phyloP scores from a whole-genome alignment of 2,329 filamentous ascomycete genomes.

The Thermomyces lanuginosus region DNA sequence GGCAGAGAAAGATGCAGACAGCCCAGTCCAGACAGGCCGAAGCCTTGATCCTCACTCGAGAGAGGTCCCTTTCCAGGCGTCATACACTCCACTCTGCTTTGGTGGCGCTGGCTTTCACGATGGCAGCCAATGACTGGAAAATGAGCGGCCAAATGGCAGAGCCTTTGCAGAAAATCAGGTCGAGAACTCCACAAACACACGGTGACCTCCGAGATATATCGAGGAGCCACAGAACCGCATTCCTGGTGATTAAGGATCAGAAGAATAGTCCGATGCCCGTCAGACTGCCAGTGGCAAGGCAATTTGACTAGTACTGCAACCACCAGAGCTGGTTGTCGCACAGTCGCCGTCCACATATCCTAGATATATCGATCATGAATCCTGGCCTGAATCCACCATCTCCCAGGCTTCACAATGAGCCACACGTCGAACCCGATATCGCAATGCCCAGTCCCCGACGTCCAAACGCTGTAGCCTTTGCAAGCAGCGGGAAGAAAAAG shows the following conservation, averaged over 20 bases:
- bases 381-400: conserved; percentile 7
- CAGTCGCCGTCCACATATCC: no score
- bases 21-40: conserved; percentile 58
- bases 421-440: conserved; percentile 5
- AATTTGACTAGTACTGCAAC: no score
- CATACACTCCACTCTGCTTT: conserved; percentile 1
- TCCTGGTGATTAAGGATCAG: conserved; percentile 1
- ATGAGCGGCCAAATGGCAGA: conserved; percentile 4
- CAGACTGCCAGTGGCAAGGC: no score
- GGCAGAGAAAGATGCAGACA: conserved; percentile 6
- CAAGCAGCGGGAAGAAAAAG: conserved; percentile 7
- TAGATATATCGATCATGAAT: conserved; percentile 2
- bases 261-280: no score
- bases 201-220: not conserved
- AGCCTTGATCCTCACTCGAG: conserved; percentile 86
- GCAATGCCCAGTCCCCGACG: conserved; percentile 13
- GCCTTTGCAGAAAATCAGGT: conserved; percentile 1
- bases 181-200: not conserved
- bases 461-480: conserved; percentile 12
- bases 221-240: conserved; percentile 1
- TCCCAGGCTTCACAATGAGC: conserved; percentile 4
- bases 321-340: no score
- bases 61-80: conserved; percentile 51
- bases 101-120: not conserved
- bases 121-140: conserved; percentile 5